A percentile compares a stretch with the other conserved stretches of the same genome.
phyloP scores from a whole-genome alignment of 805 yeast species.

The Blastobotrys chiropterorum region DNA sequence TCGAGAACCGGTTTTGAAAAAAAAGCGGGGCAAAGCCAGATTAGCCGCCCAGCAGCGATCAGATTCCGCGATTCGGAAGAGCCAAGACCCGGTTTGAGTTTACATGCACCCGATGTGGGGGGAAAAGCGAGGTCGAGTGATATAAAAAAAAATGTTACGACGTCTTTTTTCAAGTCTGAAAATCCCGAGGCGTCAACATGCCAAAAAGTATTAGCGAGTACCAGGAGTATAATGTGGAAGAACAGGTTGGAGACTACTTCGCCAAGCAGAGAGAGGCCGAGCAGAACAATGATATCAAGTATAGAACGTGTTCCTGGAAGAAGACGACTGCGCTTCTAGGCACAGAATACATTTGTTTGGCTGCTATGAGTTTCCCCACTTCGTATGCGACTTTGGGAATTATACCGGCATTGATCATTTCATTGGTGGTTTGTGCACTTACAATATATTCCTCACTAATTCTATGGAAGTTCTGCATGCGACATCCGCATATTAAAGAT shows the following conservation, averaged over 20 bases:
- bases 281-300: conserved; percentile 34
- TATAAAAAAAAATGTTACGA: too few species aligned
- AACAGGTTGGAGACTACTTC: too few species aligned
- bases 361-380: conserved; percentile 61
- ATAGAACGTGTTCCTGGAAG: conserved; percentile 51
- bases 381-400: conserved; percentile 54
- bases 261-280: conserved; percentile 15
- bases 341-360: conserved; percentile 55
- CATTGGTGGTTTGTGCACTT: too few species aligned
- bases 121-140: too few species aligned
- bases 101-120: not conserved
- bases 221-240: too few species aligned
- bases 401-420: conserved; percentile 51
- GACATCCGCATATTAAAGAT: conserved; percentile 45
- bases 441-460: conserved; percentile 52
- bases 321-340: conserved; percentile 52
- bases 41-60: too few species aligned
- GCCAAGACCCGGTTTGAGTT: conserved; percentile 2
- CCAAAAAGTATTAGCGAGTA: too few species aligned
- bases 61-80: too few species aligned
- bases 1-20: too few species aligned
- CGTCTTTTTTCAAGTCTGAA: too few species aligned
- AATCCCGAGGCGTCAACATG: too few species aligned
- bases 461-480: conserved; percentile 48
- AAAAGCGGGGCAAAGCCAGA: too few species aligned